Conservation (phyloP, 768 basidiomycete genomes). For the Lactarius quietus region DNA sequence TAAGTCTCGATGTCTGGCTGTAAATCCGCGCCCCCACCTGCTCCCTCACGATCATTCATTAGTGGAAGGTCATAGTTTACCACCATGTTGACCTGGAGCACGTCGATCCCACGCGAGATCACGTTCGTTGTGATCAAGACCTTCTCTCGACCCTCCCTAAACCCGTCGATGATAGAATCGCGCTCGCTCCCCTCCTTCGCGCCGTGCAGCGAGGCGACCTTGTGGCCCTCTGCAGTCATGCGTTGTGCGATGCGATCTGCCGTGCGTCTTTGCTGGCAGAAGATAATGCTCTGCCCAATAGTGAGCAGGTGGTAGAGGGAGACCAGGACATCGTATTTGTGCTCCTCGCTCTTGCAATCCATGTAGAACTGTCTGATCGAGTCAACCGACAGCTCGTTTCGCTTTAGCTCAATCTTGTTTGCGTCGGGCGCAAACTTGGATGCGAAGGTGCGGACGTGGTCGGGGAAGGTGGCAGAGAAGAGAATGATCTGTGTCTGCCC, state of each 20-base stretch:
- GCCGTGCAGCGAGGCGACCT: constrained; percentile 94
- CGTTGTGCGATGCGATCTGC: constrained; percentile 89
- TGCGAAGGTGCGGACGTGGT: constrained; percentile 89
- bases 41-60: constrained; percentile 62
- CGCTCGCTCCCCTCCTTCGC: constrained; percentile 88
- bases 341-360: constrained; percentile 87
- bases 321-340: constrained; percentile 95
- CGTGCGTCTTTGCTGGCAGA: constrained; percentile 91
- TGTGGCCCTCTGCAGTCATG: constrained; percentile 92
- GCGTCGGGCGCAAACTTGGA: constrained; percentile 88
- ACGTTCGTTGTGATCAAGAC: constrained; percentile 99
- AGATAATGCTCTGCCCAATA: constrained; percentile 98
- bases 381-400: constrained; percentile 90
- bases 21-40: constrained; percentile 44
- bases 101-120: constrained; percentile 97
- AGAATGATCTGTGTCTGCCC: constrained; percentile 78
- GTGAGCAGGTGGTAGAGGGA: constrained; percentile 86
- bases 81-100: constrained; percentile 99
- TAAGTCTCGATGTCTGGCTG: constrained; percentile 94
- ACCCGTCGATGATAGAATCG: constrained; percentile 89
- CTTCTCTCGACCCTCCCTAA: constrained; percentile 95
- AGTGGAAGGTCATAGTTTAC: constrained; percentile 97
- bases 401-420: constrained; percentile 94
- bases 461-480: constrained; percentile 98
- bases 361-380: constrained; percentile 97